Evolutionary conservation across 1,139 yeast genomes (phyloP), one percentile per base, ranked within the genome.

Genomic region (Scheffersomyces cryptocercus): DNA sequence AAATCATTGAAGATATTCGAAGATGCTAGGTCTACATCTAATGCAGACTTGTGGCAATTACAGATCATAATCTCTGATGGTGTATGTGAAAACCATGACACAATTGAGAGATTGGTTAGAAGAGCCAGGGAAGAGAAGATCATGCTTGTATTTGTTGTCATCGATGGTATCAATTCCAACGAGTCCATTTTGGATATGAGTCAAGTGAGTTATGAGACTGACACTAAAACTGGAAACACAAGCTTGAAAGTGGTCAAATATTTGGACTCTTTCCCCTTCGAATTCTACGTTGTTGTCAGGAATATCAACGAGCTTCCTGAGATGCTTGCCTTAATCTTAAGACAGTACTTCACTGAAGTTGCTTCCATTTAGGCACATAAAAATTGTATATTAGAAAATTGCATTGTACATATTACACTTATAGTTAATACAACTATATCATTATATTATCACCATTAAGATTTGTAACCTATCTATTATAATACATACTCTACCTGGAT

Each of bases 21-120:
- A 42, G 82, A 81, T 46, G 93, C 95, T 2, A 73, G 84, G 50
- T 62, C 81, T 3, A 62, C 72, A 3, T 70, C 79, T 7, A 75
- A 75, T 51, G 66, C 77, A 28, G 97, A 88, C 52, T 77, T 88
- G 59, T 93, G 98, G 97, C 97, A 90, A 67, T 74, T 95, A 51
- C 89, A 95, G 62, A 89, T 95, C 48, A 86, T 95, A 49, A 77
- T 95, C 36, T 88, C 97, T 3, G 99, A 93, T 70, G 99, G 99
- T 67, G 89, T 93, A 39, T 91, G 97, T 64, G 99, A 93, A 64
- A 95, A 89, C 62, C 99, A 93, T 64, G 93, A 80, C 28, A 81
- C 87, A 0, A 75, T 93, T 41, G 82, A 85, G 53, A 76, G 93
- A 48, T 73, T 91, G 57, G 97, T 93, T 6, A 84, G 99, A 59